phyloP scores from a whole-genome alignment of 2,329 filamentous ascomycete genomes.

The Sporothrix brunneoviolacea region DNA sequence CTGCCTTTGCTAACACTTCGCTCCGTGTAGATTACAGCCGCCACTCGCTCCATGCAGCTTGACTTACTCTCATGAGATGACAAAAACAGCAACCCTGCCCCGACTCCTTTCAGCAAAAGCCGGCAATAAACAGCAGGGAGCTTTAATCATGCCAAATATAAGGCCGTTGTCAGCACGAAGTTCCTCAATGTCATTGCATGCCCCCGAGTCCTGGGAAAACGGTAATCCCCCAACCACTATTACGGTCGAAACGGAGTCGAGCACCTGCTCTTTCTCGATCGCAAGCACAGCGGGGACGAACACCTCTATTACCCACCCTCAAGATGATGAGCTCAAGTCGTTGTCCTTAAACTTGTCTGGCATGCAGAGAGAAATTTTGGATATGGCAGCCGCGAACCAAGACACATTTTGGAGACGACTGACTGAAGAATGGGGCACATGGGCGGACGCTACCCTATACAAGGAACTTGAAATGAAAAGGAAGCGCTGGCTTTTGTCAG shows the following conservation, averaged over 20 bases:
- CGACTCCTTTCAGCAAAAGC: not conserved
- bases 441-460: constrained; percentile 42
- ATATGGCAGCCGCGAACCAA: constrained; percentile 47
- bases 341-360: constrained; percentile 28
- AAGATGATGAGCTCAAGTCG: constrained; percentile 15
- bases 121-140: not conserved
- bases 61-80: not conserved
- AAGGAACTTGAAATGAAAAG: constrained; percentile 42
- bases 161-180: constrained; percentile 1
- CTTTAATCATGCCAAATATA: not conserved
- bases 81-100: not conserved
- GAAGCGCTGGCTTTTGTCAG: constrained; percentile 29
- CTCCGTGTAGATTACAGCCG: not conserved
- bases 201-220: constrained; percentile 4
- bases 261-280: not conserved
- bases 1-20: not conserved
- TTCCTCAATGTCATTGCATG: not conserved
- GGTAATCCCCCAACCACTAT: constrained; percentile 5
- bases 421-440: constrained; percentile 45
- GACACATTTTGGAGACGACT: constrained; percentile 49
- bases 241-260: not conserved
- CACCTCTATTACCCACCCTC: not conserved
- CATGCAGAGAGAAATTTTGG: constrained; percentile 47
- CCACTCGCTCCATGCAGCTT: constrained; percentile 2
- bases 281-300: not conserved